Evolutionary conservation across 352 stramenopile genomes (phyloP), one percentile per base, ranked within the genome.

Genomic region (Phytophthora quininea): DNA sequence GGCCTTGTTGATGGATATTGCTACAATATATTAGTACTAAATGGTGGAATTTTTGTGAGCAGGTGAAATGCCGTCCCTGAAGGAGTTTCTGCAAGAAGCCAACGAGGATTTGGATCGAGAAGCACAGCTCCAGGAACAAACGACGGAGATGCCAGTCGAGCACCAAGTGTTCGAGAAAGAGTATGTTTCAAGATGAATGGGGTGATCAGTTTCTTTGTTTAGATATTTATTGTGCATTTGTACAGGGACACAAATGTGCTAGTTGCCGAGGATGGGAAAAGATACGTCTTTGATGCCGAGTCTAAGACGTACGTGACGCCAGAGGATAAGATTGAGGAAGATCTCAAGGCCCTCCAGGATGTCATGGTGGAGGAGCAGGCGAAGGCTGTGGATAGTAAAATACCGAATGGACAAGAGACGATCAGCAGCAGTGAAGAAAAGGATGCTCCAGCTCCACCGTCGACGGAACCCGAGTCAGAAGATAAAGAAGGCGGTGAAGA

Each of bases 311-410:
- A 82, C 50, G 60, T 91, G 54, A 92, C 84, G 9, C 84, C 84
- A 4, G 80, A 89, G 57, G 79, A 90, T 24, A 90, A 88, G 58
- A 92, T 92, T 53, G 77, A 90, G 33, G 81, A 91, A 1, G 83
- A 91, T 9, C 59, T 95, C 15, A 80, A 80, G 4, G 82, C 77
- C 19, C 65, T 95, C 0, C 80, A 81, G 12, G 80, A 93, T 15
- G 69, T 62, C 3, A 70, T 77, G 15, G 64, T 58, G 4, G 70
- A 88, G 52, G 10, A 61, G 19, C 19, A 24, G 0, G 58, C 61
- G 29, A 74, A 62, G 31, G 32, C 54, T 27, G 54, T 3, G 15
- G 43, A 54, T 31, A 12, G 9, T 14, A 50, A 42, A 48, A 12
- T 47, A 14, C 10, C n/a, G n/a, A 47, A n/a, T 68, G 75, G 33